A percentile compares a stretch with the other conserved stretches of the same genome.
phyloP scores from a whole-genome alignment of 139 green algal species.

The Zygnema cylindricum region DNA sequence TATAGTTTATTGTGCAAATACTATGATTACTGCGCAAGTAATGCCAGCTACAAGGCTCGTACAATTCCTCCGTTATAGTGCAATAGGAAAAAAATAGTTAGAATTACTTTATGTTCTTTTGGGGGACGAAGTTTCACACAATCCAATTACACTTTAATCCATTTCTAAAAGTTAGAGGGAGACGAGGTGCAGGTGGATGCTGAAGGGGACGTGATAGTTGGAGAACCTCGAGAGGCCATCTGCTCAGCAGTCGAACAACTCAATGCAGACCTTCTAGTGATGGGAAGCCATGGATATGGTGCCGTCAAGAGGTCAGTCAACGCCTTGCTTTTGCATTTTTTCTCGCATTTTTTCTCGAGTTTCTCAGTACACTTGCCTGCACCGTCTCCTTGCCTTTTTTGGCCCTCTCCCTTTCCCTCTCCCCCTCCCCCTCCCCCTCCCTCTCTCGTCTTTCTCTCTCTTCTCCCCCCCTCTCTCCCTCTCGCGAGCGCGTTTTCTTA shows the following conservation, averaged over 20 bases:
- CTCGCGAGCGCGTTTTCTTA: no score
- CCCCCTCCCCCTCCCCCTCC: no score
- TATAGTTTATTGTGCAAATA: no score
- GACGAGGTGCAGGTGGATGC: constrained; percentile 17
- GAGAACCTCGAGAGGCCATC: constrained; percentile 44
- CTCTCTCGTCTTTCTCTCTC: no score
- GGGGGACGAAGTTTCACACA: background rate
- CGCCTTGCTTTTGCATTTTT: no score
- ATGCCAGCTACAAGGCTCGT: background rate
- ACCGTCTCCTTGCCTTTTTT: no score
- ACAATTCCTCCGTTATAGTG: background rate
- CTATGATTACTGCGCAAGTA: no score
- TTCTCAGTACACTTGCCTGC: no score
- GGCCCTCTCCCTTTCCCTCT: no score
- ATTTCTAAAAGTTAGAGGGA: background rate
- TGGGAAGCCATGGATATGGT: constrained; percentile 57
- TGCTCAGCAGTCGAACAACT: constrained; percentile 46
- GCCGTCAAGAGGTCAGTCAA: constrained; percentile 48
- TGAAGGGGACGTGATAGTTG: constrained; percentile 46
- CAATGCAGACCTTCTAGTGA: constrained; percentile 41
- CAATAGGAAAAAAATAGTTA: background rate
- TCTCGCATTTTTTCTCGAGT: no score
- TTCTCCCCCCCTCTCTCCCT: no score
- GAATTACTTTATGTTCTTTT: background rate
- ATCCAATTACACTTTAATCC: background rate